Percentiles rank a stretch among this genome's conserved stretches.
phyloP scores from a whole-genome alignment of 305 asterid species.

The Ajuga reptans region DNA sequence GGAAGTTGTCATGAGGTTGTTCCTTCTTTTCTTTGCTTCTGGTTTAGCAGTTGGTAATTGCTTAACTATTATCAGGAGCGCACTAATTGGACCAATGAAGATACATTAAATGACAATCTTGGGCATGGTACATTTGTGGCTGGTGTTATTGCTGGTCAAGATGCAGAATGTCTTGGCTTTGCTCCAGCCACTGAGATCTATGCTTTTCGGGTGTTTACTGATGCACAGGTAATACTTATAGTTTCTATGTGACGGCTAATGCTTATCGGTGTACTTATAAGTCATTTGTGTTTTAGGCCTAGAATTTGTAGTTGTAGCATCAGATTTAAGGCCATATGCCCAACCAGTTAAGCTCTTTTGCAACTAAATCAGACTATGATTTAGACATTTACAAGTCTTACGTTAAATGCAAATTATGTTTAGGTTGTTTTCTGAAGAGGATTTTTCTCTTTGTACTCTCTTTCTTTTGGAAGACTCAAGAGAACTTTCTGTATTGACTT shows the following conservation, averaged over 20 bases:
- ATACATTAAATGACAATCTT: constrained; percentile 91
- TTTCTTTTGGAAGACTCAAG: not conserved
- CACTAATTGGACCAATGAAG: constrained; percentile 96
- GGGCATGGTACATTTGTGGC: constrained; percentile 99
- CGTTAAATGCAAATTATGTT: not conserved
- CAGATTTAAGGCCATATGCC: not conserved
- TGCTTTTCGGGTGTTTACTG: constrained; percentile 96
- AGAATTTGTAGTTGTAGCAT: constrained; percentile 9
- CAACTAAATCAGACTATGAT: not conserved
- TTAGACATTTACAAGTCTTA: not conserved
- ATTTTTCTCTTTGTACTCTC: too few species aligned
- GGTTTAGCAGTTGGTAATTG: constrained; percentile 20
- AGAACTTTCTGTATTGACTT: not conserved
- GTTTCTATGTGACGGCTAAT: constrained; percentile 46
- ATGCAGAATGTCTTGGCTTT: constrained; percentile 95
- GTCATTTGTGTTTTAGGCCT: not conserved
- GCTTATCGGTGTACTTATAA: constrained; percentile 29
- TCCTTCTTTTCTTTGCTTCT: constrained; percentile 13
- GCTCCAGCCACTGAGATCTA: constrained; percentile 95
- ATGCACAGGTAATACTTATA: constrained; percentile 86
- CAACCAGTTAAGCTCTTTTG: constrained; percentile 1
- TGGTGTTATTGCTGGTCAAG: constrained; percentile 95
- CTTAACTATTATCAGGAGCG: constrained; percentile 61
- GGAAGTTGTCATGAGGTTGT: constrained; percentile 12
- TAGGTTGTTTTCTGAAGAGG: too few species aligned